Conservation (phyloP, 345 rosid species). For the Abelmoschus esculentus region DNA sequence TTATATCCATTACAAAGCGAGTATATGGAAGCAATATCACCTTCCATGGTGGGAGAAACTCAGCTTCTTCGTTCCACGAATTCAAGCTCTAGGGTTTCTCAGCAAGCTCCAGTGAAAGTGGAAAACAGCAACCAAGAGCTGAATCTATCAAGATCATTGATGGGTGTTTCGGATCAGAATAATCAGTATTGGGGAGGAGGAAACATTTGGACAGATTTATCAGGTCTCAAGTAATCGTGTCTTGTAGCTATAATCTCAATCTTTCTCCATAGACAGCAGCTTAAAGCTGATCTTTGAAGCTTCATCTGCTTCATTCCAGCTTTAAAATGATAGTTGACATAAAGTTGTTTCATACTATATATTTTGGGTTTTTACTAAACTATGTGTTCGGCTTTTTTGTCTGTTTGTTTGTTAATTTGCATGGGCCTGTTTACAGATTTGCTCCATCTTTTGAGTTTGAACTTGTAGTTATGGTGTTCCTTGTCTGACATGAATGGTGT, state of each 20-base stretch:
- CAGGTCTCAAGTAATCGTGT: conserved; percentile 37
- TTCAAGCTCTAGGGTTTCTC: conserved; percentile 51
- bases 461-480: conserved; percentile 7
- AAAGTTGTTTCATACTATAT: neutral
- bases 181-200: conserved; percentile 40
- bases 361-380: neutral
- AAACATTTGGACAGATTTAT: conserved; percentile 32
- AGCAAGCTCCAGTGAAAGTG: conserved; percentile 44
- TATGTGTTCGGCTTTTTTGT: too few relatives aligned
- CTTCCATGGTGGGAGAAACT: conserved; percentile 17
- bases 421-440: conserved; percentile 7
- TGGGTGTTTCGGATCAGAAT: conserved; percentile 28
- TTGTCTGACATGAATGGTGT: conserved; percentile 7
- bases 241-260: conserved; percentile 13
- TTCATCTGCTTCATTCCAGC: conserved; percentile 5
- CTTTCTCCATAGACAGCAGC: neutral
- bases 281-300: conserved; percentile 8
- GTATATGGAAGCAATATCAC: conserved; percentile 8
- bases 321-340: conserved; percentile 7
- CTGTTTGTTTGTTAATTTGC: too few relatives aligned
- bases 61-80: conserved; percentile 19
- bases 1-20: conserved; percentile 37
- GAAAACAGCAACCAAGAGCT: conserved; percentile 33
- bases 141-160: conserved; percentile 30
- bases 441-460: conserved; percentile 11